These are phyloP conservation scores for Saccharomycopsis amapae DNA, from an alignment of 805 yeast genomes.

Conservation along the genomic window DNA sequence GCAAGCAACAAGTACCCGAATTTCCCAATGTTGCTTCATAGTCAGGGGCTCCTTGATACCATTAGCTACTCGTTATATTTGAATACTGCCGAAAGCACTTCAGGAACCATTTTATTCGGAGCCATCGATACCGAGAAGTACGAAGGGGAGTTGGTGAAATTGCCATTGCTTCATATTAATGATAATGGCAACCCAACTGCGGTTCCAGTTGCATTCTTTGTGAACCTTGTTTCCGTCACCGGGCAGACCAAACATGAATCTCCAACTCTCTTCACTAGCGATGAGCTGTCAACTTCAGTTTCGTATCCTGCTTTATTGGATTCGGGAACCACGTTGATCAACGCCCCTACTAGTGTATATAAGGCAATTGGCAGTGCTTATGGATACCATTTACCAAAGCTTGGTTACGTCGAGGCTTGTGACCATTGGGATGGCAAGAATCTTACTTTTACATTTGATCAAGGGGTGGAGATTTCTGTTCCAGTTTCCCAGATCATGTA, in stretches of 20 bases:
- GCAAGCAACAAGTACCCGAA: conserved; percentile 8
- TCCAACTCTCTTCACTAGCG: conserved; percentile 19
- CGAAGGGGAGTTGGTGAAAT: conserved; percentile 2
- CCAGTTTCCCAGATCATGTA: conserved; percentile 11
- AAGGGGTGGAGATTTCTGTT: conserved; percentile 2
- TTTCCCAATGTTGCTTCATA: conserved; percentile 9
- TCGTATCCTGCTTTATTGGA: conserved; percentile 36
- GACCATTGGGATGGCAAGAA: conserved; percentile 3
- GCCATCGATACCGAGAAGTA: conserved; percentile 16
- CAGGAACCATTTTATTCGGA: conserved; percentile 17
- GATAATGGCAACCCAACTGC: conserved; percentile 6
- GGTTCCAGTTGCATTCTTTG: conserved; percentile 21
- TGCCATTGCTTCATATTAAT: conserved; percentile 9
- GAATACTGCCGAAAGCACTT: conserved; percentile 1
- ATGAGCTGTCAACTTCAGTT: conserved; percentile 27
- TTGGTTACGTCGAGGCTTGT: conserved; percentile 19
- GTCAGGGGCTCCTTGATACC: conserved; percentile 6
- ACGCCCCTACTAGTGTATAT: conserved; percentile 35
- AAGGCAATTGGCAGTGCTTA: conserved; percentile 22
- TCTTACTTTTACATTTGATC: conserved; percentile 1
- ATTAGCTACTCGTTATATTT: conserved; percentile 15
- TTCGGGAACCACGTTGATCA: conserved; percentile 38
- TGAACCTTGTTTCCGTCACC: conserved; percentile 7
- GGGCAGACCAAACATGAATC: background rate
- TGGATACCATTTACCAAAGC: conserved; percentile 25